Evolutionary conservation across 2,329 filamentous ascomycete species (phyloP).

Genomic region (Reticulascus tulasneorum): DNA sequence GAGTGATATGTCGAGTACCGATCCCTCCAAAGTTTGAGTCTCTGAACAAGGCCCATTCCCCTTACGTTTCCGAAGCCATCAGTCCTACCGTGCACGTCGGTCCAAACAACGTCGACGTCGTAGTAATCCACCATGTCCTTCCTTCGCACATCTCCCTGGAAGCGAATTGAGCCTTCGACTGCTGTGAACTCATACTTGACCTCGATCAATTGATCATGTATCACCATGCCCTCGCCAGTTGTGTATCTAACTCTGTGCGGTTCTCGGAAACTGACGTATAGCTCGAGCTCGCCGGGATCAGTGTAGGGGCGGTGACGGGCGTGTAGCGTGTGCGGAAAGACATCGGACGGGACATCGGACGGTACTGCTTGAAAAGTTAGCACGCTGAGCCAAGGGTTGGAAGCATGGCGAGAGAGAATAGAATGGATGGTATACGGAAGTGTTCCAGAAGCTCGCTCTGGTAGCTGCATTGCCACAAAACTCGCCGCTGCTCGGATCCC

Average conservation of each 20-base stretch:
- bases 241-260: conserved; percentile 46
- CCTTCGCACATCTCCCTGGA: conserved; percentile 44
- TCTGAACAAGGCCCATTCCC: conserved; percentile 47
- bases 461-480: conserved; percentile 52
- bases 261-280: conserved; percentile 43
- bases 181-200: conserved; percentile 49
- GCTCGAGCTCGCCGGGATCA: conserved; percentile 46
- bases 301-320: conserved; percentile 47
- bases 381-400: too few relatives aligned
- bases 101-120: conserved; percentile 50
- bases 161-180: conserved; percentile 41
- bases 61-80: conserved; percentile 47
- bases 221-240: conserved; percentile 39
- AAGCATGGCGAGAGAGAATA: not conserved
- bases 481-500: conserved; percentile 41
- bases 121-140: conserved; percentile 48
- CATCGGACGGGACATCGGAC: conserved; percentile 38
- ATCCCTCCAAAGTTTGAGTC: conserved; percentile 50
- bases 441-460: conserved; percentile 49
- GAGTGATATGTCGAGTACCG: conserved; percentile 43
- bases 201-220: conserved; percentile 44
- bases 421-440: conserved; percentile 33
- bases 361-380: conserved; percentile 41
- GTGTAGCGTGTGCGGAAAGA: conserved; percentile 46
- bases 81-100: conserved; percentile 43